Percentiles rank a stretch among this genome's conserved stretches.
Conservation (phyloP, 1,284 basidiomycete genomes). For the Cryptococcus sp. region DNA sequence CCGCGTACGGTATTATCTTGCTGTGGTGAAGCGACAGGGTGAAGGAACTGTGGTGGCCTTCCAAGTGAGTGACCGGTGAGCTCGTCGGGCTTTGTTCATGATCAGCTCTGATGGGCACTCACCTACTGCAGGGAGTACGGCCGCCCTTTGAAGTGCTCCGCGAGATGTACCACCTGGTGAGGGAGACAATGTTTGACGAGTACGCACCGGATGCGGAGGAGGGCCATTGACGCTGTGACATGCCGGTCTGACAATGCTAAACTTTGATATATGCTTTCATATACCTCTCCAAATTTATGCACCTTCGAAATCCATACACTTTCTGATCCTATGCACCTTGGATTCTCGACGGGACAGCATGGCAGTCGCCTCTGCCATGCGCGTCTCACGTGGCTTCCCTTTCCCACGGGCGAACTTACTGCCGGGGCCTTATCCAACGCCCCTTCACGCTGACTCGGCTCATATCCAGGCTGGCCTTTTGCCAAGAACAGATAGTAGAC, state of each 20-base stretch:
- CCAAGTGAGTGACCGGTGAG: slow-evolving; percentile 26
- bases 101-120: not conserved
- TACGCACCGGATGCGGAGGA: slow-evolving; percentile 17
- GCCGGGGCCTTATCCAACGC: no score
- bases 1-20: slow-evolving; percentile 39
- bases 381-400: not conserved
- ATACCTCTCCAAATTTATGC: no score
- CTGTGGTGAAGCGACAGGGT: slow-evolving; percentile 24
- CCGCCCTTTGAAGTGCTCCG: slow-evolving; percentile 28
- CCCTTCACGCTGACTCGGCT: no score
- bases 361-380: no score
- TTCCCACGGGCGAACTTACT: slow-evolving; percentile 2
- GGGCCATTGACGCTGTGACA: not conserved
- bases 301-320: no score
- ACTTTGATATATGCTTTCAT: not conserved
- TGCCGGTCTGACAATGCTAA: not conserved
- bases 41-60: slow-evolving; percentile 29
- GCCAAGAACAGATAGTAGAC: no score
- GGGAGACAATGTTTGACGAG: slow-evolving; percentile 36
- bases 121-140: slow-evolving; percentile 21
- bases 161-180: slow-evolving; percentile 37
- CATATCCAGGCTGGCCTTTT: no score
- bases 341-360: no score
- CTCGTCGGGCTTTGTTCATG: not conserved
- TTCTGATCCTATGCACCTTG: no score